Evolutionary conservation across 1,139 yeast species (phyloP).

Genomic region (Suhomyces coccinellae): DNA sequence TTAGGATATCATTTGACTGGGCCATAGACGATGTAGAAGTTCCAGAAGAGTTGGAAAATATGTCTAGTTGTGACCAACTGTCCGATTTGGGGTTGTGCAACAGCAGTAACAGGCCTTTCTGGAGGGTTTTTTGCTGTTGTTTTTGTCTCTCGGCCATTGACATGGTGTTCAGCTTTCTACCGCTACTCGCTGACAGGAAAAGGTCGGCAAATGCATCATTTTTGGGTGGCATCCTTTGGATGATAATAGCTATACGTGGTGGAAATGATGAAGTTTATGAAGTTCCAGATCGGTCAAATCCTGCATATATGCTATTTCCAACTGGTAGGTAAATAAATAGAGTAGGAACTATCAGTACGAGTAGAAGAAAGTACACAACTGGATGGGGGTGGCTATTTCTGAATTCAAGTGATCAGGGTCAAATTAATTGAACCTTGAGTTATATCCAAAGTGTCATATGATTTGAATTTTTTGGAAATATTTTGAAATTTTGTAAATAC

Average conservation of each 20-base stretch:
- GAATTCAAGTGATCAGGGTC: too few species aligned
- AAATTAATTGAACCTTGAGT: too few species aligned
- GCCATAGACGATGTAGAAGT: conserved; percentile 4
- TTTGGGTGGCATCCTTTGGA: conserved; percentile 32
- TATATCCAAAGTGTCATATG: too few species aligned
- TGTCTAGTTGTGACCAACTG: conserved; percentile 26
- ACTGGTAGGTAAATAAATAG: too few species aligned
- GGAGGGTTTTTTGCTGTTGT: conserved; percentile 10
- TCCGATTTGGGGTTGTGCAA: conserved; percentile 8
- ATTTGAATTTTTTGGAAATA: too few species aligned
- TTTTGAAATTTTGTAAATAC: too few species aligned
- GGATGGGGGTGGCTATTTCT: too few species aligned
- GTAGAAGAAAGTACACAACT: too few species aligned
- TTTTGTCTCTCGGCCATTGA: conserved; percentile 25
- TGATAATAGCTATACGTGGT: background rate
- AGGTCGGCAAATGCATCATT: conserved; percentile 52
- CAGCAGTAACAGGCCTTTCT: conserved; percentile 8
- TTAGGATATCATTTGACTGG: background rate
- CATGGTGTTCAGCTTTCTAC: conserved; percentile 15
- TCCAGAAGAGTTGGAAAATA: conserved; percentile 11
- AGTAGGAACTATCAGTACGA: too few species aligned
- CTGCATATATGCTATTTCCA: background rate
- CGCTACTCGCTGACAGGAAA: conserved; percentile 36
- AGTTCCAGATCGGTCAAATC: background rate
- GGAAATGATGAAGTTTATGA: background rate